Evolutionary conservation across 2,329 filamentous ascomycete genomes (phyloP).

Genomic region (Triangularia verruculosa): DNA sequence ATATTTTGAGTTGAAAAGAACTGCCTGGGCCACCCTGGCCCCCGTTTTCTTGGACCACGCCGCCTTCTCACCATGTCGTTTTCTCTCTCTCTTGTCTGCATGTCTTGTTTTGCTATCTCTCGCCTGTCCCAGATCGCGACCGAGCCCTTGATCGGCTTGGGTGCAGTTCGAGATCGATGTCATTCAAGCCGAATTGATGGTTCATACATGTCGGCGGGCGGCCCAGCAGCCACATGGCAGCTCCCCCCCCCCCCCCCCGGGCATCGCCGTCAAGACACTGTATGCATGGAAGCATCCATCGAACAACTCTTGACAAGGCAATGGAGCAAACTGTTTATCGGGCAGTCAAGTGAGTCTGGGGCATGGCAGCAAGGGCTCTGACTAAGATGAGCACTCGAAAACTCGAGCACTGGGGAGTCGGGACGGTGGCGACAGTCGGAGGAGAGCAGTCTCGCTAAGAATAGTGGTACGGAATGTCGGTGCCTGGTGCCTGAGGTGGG

Average conservation of each 20-base stretch:
- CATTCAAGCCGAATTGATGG: neutral
- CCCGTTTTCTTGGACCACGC: conserved; percentile 1
- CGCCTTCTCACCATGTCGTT: neutral
- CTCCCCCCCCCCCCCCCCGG: no score
- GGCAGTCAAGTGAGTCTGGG: neutral
- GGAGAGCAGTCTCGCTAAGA: conserved; percentile 3
- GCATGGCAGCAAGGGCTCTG: conserved; percentile 3
- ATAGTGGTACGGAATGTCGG: conserved; percentile 6
- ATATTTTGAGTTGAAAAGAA: neutral
- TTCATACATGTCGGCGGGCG: neutral
- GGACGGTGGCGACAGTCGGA: neutral
- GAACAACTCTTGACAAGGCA: neutral
- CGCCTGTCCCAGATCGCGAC: neutral
- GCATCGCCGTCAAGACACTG: neutral
- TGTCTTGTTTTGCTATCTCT: neutral
- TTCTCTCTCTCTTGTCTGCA: neutral
- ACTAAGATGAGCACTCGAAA: conserved; percentile 4
- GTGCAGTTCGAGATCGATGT: neutral
- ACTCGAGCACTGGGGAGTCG: conserved; percentile 8
- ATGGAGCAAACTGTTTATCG: neutral
- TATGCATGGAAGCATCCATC: neutral
- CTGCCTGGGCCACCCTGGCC: conserved; percentile 16
- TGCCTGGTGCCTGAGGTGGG: conserved; percentile 6
- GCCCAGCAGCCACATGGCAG: conserved; percentile 2
- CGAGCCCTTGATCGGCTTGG: neutral